These are phyloP conservation scores for Rhodotorula babjevae DNA, from an alignment of 768 basidiomycete genomes.

Conservation along the genomic window DNA sequence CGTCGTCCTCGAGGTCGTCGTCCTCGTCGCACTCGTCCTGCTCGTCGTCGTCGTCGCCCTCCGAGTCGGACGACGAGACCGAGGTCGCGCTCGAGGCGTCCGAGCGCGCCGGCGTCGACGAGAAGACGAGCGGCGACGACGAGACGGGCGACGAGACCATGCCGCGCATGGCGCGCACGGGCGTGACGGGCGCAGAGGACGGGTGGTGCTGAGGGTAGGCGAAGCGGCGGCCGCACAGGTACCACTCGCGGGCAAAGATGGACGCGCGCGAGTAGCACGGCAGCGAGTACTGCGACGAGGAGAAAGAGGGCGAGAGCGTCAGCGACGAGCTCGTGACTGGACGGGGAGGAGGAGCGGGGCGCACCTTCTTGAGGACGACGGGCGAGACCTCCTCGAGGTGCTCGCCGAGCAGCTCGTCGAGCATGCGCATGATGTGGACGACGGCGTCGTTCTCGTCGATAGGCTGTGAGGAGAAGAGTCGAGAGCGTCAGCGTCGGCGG, in stretches of 20 bases:
- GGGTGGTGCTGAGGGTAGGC: conserved; percentile 34
- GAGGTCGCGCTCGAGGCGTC: conserved; percentile 22
- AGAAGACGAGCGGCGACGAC: neutral
- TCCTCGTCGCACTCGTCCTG: conserved; percentile 18
- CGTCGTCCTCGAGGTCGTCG: conserved; percentile 17
- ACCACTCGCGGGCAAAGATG: conserved; percentile 85
- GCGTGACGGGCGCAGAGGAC: conserved; percentile 24
- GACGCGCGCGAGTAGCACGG: conserved; percentile 95
- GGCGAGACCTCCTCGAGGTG: conserved; percentile 87
- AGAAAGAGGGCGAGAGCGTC: neutral
- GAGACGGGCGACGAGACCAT: conserved; percentile 20
- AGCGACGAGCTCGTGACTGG: too few species aligned
- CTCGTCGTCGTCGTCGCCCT: conserved; percentile 26
- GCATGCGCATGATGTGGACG: conserved; percentile 72
- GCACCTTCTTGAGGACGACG: conserved; percentile 84
- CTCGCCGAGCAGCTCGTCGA: conserved; percentile 80
- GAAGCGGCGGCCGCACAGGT: conserved; percentile 70
- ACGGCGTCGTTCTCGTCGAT: conserved; percentile 79
- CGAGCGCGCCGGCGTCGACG: conserved; percentile 4
- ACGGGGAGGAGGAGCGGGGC: neutral
- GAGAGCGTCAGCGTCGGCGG: neutral
- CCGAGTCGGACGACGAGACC: conserved; percentile 11
- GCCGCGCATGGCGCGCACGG: conserved; percentile 5
- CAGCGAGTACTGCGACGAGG: conserved; percentile 59
- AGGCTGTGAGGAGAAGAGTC: conserved; percentile 34